These are phyloP conservation scores for Backusella parvicylindrica DNA, from an alignment of 192 early-diverging fungal species.

Conservation along the genomic window DNA sequence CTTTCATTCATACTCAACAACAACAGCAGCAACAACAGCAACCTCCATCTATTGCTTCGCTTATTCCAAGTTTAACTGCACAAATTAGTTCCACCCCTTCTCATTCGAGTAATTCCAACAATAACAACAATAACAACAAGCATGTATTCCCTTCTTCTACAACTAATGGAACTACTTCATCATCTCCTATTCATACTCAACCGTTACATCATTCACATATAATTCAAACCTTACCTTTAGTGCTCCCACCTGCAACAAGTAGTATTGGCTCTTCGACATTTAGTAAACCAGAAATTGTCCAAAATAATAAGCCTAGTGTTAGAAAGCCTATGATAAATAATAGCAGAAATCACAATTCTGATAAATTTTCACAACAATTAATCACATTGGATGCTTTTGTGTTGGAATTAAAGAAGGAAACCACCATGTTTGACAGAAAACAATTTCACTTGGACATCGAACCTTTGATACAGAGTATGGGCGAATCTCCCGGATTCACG, in stretches of 20 bases:
- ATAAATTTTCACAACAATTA: not conserved
- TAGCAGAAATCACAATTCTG: not conserved
- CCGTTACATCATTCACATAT: not conserved
- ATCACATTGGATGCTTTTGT: conserved; percentile 24
- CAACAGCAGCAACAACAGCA: not conserved
- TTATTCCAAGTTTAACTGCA: not conserved
- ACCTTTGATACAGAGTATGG: conserved; percentile 10
- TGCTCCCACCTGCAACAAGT: not conserved
- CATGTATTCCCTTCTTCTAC: not conserved
- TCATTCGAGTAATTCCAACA: not conserved
- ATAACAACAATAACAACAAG: not conserved
- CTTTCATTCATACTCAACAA: not conserved
- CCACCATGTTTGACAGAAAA: conserved; percentile 17
- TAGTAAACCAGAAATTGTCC: not conserved
- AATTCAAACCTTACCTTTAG: not conserved
- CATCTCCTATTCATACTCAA: conserved; percentile 5
- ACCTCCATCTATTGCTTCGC: not conserved
- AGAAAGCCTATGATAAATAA: not conserved
- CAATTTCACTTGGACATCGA: conserved; percentile 24
- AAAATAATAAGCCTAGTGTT: not conserved
- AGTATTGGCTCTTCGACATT: not conserved
- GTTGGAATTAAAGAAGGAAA: conserved; percentile 9
- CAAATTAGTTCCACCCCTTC: not conserved
- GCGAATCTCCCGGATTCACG: conserved; percentile 9
- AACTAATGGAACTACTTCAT: not conserved